Base-by-base conservation (phyloP, 129 eudicot genomes). In the Tagetes patula region DNA sequence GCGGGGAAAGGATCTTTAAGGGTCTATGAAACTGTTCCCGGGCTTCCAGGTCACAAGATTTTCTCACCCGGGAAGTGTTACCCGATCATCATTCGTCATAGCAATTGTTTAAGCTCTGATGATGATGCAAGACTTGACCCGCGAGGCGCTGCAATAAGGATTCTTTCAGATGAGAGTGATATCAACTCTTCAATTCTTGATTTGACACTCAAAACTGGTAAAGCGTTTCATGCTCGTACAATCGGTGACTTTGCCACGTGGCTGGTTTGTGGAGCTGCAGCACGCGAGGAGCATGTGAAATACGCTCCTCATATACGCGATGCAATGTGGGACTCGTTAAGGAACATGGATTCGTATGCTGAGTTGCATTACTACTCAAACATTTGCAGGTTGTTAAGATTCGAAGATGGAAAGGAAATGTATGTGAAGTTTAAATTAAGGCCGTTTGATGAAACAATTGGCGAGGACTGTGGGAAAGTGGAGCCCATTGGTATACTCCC, bases 41-140 rank as follows among this genome's bases (percentile, higher is more conserved):
- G 76, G 45, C 81, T 83, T 50, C 84, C 84, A 0, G 71, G 56
- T 4, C 87, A 84, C 39, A 80, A 76, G 61, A 73, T 86, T 43
- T 86, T 86, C 80, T 78, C 74, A 11, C 54, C 82, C 0, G 83
- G 88, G 34, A 81, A 81, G 45, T 47, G 50, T 0, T 86, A 83
- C 64, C 72, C 78, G 0, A n/a, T 86, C 20, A 65, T 79, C 69
- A 49, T 86, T 49, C 88, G 91, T 31, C 88, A 86, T 68, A 86
- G 91, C 53, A 86, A 83, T 41, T 83, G 91, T 48, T 81, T 83
- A 50, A 83, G 87, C 50, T 80, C 91, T 27, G 88, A 83, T 45
- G 88, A 83, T 60, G 88, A 86, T 75, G 88, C 88, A 60, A 75
- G 91, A 8, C 80, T 83, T 34, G 91, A 83, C 54, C 88, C 84